Base-by-base conservation (phyloP, 23 red algal genomes). In the Gracilariopsis chorda region DNA sequence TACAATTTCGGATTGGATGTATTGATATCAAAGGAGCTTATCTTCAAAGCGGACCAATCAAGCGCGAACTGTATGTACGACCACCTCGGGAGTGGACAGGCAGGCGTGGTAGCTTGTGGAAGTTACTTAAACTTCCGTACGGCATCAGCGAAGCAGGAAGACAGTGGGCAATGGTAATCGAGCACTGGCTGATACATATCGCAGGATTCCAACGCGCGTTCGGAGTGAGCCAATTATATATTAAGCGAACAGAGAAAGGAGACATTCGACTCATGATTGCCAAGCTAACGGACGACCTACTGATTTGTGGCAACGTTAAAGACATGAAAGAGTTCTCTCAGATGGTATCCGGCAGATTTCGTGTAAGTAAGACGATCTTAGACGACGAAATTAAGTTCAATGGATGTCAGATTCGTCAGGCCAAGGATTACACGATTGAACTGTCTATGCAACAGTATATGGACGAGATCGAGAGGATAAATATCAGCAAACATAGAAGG, bases 41-140 rank as follows among this genome's bases (percentile, higher is more conserved):
- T 59, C 45, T 56, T 11, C 46, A 82, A 30, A 82, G 78, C 56
- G 78, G 78, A 58, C 78, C 23, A 19, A 82, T 59, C 24, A 82
- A 8, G 35, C 11, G 78, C 3, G 78, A 80, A 5, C 9, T 80
- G 4, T 80, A 55, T 33, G 44, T 82, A n/a, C 35, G 75, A 23
- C 75, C 75, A 80, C 81, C 81, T n/a, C n/a, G n/a, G 13, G 56
- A 86, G 59, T 86, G 63, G 39, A 86, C 21, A 20, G 81, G 81
- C 3, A 48, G 27, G 41, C 19, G 11, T 3, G 55, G 81, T 12
- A 41, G 42, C 27, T 32, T 86, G 19, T 72, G 81, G 81, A 86
- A 86, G 57, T 28, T 86, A 4, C 8, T 69, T 5, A 71, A 86
- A 52, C 75, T 80, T 27, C 75, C 75, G 12, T 80, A 80, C 23